Base-by-base conservation (phyloP, 129 eudicot genomes). In the Flaveria brownii region DNA sequence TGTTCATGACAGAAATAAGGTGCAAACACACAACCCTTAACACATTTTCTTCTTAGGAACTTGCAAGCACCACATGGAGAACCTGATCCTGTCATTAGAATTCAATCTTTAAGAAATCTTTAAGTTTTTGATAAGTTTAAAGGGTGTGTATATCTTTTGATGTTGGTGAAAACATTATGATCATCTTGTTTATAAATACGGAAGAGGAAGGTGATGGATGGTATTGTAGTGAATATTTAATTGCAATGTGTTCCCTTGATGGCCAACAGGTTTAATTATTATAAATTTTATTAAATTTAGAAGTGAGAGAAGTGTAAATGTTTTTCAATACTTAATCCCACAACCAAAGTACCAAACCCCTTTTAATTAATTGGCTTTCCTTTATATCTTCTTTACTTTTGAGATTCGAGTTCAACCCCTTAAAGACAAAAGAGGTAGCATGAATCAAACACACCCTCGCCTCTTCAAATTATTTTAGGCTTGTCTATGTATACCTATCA, bases 11-110 rank as follows among this genome's bases (percentile, higher is more conserved):
- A 88, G 68, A 93, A 93, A 83, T 91, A 88, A 85, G 98, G 98
- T 25, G 96, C 98, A 84, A 93, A 91, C 41, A 93, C 98, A 88
- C 98, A 93, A 28, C 98, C 98, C 70, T 87, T 86, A 2, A 83
- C 81, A 84, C 98, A 93, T 87, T 93, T 93, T 71, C 98, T 93
- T 78, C 98, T 91, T 87, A 93, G 75, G 83, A 93, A 93, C 73
- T 93, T 93, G 88, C 98, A 93, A 22, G 98, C 98, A 80, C 98
- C 98, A 84, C 98, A 93, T 74, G 98, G 98, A 22, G 98, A 93
- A 57, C 96, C 96, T 46, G 97, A 78, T 55, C 97, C 92, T 63
- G 92, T 90, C 98, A 80, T 74, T 28, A 73, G 30, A 54, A 72
- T 74, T 28, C 33, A 23, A 68, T 70, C 23, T 73, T 73, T 22